A percentile compares a stretch with the other conserved stretches of the same genome.
Conservation (phyloP, 129 eudicot species). For the Tanacetum coccineum region DNA sequence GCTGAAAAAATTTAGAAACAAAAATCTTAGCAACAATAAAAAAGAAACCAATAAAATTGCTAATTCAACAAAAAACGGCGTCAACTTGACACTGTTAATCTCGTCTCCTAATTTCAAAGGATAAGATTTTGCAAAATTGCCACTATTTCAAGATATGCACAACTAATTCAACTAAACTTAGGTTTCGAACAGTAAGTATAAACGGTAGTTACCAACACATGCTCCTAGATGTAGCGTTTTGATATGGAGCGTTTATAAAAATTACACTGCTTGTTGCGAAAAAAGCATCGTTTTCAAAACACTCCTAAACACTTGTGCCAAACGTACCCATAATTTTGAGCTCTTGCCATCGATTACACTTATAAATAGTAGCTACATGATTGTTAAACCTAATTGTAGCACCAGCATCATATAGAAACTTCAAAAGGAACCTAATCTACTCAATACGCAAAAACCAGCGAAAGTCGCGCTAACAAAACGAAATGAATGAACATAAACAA, state of each 20-base stretch:
- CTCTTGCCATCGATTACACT: too few species aligned
- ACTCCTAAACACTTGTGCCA: too few species aligned
- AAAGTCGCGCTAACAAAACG: neutral
- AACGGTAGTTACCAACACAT: too few species aligned
- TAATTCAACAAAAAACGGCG: neutral
- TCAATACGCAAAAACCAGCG: neutral
- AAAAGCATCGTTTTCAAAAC: neutral
- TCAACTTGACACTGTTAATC: neutral
- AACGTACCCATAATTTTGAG: too few species aligned
- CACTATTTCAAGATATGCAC: neutral
- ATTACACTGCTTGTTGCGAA: too few species aligned
- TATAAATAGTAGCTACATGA: too few species aligned
- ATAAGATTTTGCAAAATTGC: neutral
- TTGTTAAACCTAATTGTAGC: too few species aligned
- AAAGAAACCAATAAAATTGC: neutral
- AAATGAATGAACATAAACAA: slow-evolving; percentile 15
- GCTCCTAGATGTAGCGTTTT: too few species aligned
- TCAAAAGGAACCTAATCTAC: neutral
- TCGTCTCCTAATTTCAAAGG: neutral
- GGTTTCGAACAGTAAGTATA: too few species aligned
- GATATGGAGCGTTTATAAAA: too few species aligned
- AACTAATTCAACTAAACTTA: too few species aligned
- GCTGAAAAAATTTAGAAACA: slow-evolving; percentile 30
- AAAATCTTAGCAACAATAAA: neutral
- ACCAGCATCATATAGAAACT: too few species aligned